A percentile compares a stretch with the other conserved stretches of the same genome.
Conservation (phyloP, 345 rosid genomes). For the Bruguiera parviflora region DNA sequence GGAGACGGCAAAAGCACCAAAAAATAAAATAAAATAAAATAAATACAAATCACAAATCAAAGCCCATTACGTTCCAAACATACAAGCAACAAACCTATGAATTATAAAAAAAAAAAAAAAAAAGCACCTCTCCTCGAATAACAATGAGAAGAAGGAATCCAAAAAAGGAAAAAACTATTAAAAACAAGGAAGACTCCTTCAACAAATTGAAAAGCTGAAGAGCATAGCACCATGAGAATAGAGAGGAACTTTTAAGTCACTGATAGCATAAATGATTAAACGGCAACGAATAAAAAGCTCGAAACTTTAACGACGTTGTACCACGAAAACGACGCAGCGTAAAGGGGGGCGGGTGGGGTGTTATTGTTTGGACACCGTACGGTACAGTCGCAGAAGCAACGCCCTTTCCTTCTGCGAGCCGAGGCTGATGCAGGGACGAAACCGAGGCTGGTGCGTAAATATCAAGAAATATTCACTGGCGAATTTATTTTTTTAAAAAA, state of each 20-base stretch:
- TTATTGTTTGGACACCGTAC: no score
- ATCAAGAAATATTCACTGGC: no score
- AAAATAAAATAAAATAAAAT: neutral
- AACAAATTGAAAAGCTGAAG: neutral
- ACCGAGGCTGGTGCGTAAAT: no score
- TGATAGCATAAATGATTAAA: neutral
- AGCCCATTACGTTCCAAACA: neutral
- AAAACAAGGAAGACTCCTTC: constrained; percentile 8
- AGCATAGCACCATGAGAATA: neutral
- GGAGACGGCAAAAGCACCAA: neutral
- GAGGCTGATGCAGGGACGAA: no score
- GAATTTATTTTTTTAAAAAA: no score
- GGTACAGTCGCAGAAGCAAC: no score
- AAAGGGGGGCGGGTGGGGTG: no score
- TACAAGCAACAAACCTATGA: neutral
- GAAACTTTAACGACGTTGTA: neutral
- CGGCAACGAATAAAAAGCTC: neutral
- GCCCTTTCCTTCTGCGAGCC: no score
- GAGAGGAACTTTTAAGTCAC: neutral
- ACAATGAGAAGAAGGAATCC: no score
- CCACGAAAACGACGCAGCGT: neutral
- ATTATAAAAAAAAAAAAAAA: neutral
- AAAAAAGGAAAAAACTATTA: neutral
- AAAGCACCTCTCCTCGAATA: no score
- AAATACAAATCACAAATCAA: constrained; percentile 6